A percentile compares a stretch with the other conserved stretches of the same genome.
Evolutionary conservation across 768 basidiomycete genomes (phyloP).

Genomic region (Boletus rufocinnamomeus): DNA sequence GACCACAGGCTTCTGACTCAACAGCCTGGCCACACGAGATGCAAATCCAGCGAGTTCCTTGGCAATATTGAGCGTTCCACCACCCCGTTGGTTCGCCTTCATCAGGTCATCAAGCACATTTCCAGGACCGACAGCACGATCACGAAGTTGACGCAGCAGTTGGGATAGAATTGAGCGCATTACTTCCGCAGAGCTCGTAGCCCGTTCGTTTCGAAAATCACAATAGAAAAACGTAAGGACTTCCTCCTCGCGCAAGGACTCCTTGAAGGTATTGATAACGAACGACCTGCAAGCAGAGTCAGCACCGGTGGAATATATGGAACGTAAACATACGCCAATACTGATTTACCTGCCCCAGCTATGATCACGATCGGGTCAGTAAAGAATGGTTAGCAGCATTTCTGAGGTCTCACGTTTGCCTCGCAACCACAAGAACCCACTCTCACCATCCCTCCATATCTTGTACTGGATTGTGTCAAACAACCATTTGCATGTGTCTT

Average conservation of each 20-base stretch:
- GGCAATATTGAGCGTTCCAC: background rate
- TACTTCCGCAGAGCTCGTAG: background rate
- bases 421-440: background rate
- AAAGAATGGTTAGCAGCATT: background rate
- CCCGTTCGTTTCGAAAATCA: background rate
- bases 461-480: background rate
- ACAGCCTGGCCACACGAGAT: background rate
- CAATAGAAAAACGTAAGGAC: background rate
- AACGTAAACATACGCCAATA: background rate
- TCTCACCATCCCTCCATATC: background rate
- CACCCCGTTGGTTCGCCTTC: background rate
- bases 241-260: background rate
- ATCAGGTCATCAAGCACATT: background rate
- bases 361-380: background rate
- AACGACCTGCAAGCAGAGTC: background rate
- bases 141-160: background rate
- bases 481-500: background rate
- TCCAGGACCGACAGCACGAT: too few species aligned
- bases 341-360: background rate
- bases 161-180: background rate
- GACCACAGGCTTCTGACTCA: background rate
- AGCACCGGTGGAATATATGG: background rate
- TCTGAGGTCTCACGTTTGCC: background rate
- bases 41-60: background rate
- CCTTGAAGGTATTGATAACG: conserved; percentile 1